A percentile compares a stretch with the other conserved stretches of the same genome.
These are phyloP conservation scores for Fabrea salina DNA, from an alignment of 169 alveolate species.

Conservation along the genomic window DNA sequence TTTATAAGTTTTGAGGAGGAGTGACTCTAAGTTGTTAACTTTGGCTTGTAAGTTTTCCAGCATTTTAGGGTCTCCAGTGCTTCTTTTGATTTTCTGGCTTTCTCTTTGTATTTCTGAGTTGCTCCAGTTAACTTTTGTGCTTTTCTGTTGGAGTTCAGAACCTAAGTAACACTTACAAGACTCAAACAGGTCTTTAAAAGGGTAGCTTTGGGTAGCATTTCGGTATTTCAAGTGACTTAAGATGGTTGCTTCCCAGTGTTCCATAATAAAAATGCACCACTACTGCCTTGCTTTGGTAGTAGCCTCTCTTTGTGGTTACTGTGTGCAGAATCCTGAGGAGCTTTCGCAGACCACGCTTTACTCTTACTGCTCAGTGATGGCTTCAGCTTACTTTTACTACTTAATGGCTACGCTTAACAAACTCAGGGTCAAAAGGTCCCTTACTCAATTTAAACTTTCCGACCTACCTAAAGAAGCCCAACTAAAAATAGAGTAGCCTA, in stretches of 20 bases:
- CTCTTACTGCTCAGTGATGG: too few relatives aligned
- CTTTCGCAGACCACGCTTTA: too few relatives aligned
- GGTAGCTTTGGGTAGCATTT: background rate
- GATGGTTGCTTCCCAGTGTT: slow-evolving; percentile 1
- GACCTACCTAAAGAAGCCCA: too few relatives aligned
- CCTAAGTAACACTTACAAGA: background rate
- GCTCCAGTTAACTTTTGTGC: background rate
- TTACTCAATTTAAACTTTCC: too few relatives aligned
- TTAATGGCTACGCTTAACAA: too few relatives aligned
- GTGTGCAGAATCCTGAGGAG: too few relatives aligned
- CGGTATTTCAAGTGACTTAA: background rate
- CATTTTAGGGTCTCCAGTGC: slow-evolving; percentile 4
- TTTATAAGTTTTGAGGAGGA: background rate
- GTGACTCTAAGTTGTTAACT: background rate
- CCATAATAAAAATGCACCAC: background rate
- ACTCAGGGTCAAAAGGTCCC: too few relatives aligned
- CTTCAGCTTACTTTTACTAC: too few relatives aligned
- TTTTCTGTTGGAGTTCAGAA: background rate
- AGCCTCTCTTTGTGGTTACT: too few relatives aligned
- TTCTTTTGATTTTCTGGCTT: background rate
- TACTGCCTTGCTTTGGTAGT: too few relatives aligned
- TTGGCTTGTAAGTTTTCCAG: background rate
- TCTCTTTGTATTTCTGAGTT: background rate
- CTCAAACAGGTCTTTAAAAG: background rate
- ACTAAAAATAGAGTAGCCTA: too few relatives aligned